Conservation (phyloP, 2,329 filamentous ascomycete species). For the Stromatinia cepivora region DNA sequence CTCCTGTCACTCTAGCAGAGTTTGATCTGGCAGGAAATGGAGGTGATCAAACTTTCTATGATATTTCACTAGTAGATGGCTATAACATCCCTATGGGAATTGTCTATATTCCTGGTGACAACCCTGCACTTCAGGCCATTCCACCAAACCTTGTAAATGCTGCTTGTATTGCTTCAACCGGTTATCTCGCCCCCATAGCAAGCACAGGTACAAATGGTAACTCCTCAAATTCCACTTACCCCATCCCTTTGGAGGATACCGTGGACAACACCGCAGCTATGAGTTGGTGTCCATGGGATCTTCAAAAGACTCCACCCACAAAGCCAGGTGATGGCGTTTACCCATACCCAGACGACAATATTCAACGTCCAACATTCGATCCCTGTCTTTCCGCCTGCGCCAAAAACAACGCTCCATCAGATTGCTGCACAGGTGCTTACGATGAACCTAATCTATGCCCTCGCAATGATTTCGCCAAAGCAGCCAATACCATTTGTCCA, state of each 20-base stretch:
- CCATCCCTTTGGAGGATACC: conserved; percentile 64
- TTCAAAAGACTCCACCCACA: conserved; percentile 66
- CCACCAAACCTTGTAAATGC: conserved; percentile 76
- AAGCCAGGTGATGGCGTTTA: conserved; percentile 76
- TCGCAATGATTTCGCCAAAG: conserved; percentile 66
- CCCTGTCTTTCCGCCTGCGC: conserved; percentile 78
- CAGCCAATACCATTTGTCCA: conserved; percentile 74
- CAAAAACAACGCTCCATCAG: conserved; percentile 62
- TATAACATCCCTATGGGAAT: conserved; percentile 76
- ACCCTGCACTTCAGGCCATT: conserved; percentile 60
- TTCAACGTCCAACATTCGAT: conserved; percentile 69
- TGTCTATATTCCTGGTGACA: conserved; percentile 59
- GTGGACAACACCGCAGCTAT: conserved; percentile 58
- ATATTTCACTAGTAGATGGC: conserved; percentile 81
- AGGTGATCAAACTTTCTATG: conserved; percentile 71
- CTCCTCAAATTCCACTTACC: conserved; percentile 65
- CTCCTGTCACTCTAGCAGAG: conserved; percentile 76
- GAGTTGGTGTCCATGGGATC: conserved; percentile 78
- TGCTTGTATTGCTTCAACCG: conserved; percentile 71
- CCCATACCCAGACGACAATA: conserved; percentile 75
- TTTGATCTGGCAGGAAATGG: conserved; percentile 72
- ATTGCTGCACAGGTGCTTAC: conserved; percentile 75
- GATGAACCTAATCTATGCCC: conserved; percentile 63
- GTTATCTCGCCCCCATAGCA: conserved; percentile 57
- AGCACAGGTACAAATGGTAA: conserved; percentile 50